Evolutionary conservation across 1,284 basidiomycete genomes (phyloP), one percentile per base, ranked within the genome.

Genomic region (Anthracocystis walkeri): DNA sequence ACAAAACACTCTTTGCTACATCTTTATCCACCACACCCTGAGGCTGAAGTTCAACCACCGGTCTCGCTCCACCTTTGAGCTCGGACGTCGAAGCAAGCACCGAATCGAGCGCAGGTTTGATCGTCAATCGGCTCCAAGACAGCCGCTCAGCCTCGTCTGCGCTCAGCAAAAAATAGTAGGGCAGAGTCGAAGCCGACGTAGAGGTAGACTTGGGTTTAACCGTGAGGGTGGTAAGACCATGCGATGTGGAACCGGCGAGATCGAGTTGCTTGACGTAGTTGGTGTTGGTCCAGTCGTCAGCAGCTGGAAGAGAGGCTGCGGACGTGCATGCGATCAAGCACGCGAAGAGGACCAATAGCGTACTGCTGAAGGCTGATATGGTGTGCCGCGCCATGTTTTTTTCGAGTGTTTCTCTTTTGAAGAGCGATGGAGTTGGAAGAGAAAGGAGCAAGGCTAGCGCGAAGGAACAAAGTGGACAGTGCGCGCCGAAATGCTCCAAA

Each of bases 171-270:
- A 80, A 58, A 44, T 62, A 56, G 54, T 74, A 78, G 0, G 73
- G 68, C 23, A 80, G 58, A 16, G 66, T 44, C 23, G 76, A 29
- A 38, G 75, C 80, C 6, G 53, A 60, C 4, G 61, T 42, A 45
- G 75, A 75, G 4, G 66, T 50, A 38, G 61, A 61, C 49, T 70
- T 55, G 12, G 75, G 73, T 46, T 77, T 79, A 38, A 82, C 72
- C 5, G 69, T 63, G 29, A 84, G 52, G 10, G 65, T 60, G 7
- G 73, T 70, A 45, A 67, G 54, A 7, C 68, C 25, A 35, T 73
- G 66, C 14, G 77, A 64, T 18, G 76, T 63, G 12, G 80, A 65
- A n/a, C 80, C 80, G 50, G 75, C 68, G 8, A 82, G 65, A n/a
- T 79, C 73, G 51, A 81, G 59, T 35, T 58, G 70, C 60, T 80